Conservation (phyloP, 495 filamentous ascomycete species). For the Jackrogersella multiformis region DNA sequence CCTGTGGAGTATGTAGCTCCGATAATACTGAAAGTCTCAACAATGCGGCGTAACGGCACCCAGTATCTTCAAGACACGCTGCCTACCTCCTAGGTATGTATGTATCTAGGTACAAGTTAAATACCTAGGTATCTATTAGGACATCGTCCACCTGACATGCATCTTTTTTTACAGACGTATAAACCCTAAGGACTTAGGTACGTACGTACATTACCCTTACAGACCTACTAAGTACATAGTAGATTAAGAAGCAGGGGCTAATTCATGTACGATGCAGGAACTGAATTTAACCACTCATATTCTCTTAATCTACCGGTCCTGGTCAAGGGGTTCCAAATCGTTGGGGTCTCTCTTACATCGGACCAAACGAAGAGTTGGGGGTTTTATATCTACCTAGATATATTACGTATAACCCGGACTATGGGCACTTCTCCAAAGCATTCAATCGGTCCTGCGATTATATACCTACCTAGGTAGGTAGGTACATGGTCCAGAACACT, state of each 20-base stretch:
- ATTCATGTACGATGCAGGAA: conserved; percentile 16
- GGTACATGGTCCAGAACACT: conserved; percentile 33
- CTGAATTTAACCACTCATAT: conserved; percentile 19
- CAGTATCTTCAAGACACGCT: too few species aligned
- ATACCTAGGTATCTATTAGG: too few species aligned
- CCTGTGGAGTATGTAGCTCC: conserved; percentile 32
- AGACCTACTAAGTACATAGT: neutral
- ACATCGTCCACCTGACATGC: too few species aligned
- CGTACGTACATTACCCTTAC: neutral
- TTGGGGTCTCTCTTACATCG: conserved; percentile 2
- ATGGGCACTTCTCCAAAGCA: conserved; percentile 19
- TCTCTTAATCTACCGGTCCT: conserved; percentile 14
- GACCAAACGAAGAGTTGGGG: conserved; percentile 1
- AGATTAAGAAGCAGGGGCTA: conserved; percentile 6
- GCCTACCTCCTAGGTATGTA: too few species aligned
- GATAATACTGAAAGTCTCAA: conserved; percentile 15
- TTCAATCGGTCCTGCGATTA: conserved; percentile 10
- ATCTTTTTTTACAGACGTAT: too few species aligned
- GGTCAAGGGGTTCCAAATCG: conserved; percentile 9
- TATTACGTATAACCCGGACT: conserved; percentile 17
- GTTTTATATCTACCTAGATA: conserved; percentile 8
- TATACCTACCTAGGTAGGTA: too few species aligned
- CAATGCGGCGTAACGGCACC: conserved; percentile 16
- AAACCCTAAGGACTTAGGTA: too few species aligned
- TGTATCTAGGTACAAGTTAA: too few species aligned